Conservation (phyloP, 2,329 filamentous ascomycete species). For the Microcyclosporella mali region DNA sequence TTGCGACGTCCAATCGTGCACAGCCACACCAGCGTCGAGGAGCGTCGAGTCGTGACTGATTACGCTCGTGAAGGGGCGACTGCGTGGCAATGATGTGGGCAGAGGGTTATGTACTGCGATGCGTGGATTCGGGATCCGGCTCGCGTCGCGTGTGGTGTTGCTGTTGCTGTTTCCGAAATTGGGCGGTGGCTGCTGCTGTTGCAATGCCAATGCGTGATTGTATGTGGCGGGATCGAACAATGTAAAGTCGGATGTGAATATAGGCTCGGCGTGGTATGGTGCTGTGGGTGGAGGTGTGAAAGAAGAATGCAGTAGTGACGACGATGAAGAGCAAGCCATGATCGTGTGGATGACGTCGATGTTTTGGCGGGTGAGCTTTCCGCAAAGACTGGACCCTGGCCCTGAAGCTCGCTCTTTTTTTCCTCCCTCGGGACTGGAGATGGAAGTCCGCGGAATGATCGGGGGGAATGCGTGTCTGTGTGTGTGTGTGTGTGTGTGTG, state of each 20-base stretch:
- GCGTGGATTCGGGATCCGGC: not conserved
- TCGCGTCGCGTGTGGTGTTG: not conserved
- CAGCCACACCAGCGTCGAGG: constrained; percentile 9
- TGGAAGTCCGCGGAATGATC: too few relatives aligned
- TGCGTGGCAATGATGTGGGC: constrained; percentile 4
- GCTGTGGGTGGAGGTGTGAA: constrained; percentile 2
- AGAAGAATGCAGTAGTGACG: constrained; percentile 2
- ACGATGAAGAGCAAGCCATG: not conserved
- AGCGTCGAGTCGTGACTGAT: constrained; percentile 12
- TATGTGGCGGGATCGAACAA: constrained; percentile 10
- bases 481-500: too few relatives aligned
- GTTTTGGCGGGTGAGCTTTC: not conserved
- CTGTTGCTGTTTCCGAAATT: constrained; percentile 1
- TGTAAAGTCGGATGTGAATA: constrained; percentile 6
- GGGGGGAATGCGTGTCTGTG: too few relatives aligned
- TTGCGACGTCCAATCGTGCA: constrained; percentile 14
- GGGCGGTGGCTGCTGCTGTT: constrained; percentile 2
- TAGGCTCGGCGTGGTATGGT: constrained; percentile 2
- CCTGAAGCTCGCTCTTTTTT: too few relatives aligned
- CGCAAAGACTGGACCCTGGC: too few relatives aligned
- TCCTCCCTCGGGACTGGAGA: too few relatives aligned
- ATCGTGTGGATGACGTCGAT: constrained; percentile 3
- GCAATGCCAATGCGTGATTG: constrained; percentile 14
- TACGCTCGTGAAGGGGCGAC: too few relatives aligned
- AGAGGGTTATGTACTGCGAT: not conserved